Base-by-base conservation (phyloP, 2,329 filamentous ascomycete species). In the Exophiala calicioides region DNA sequence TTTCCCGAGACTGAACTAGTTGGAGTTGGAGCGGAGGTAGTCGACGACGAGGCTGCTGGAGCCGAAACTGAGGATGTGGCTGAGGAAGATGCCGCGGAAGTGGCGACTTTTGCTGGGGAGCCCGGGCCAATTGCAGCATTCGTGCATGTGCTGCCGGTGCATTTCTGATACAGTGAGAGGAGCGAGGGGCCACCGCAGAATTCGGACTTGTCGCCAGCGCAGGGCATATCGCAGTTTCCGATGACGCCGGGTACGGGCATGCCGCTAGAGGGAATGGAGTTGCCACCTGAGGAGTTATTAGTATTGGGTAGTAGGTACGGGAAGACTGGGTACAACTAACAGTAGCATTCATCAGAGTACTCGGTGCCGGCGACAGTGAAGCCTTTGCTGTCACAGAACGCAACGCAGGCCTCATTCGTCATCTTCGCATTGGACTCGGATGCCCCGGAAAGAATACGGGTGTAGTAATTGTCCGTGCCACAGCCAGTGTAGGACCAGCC, bases 401-500 rank as follows among this genome's bases (percentile, higher is more conserved):
- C 55, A 35, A 62, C 57, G 44, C 64, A 65, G n/a, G 45, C 50
- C 16, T 62, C 55, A 15, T 58, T 56, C 34, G 61, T 63, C 51
- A 61, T 59, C 37, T 55, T 44, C 12, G 29, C 50, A 19, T 57
- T 47, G 23, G 48, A 52, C 40, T 53, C 49, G 49, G 39, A 59
- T 19, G 55, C 51, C 21, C 50, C 59, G n/a, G 54, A 53, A 20
- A 65, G 53, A 10, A 71, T 70, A 40, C 72, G 71, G 30, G 53
- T 52, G 47, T 55, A 55, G 45, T 67, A 58, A 27, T 63, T 59
- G 55, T 77, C 74, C 5, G 60, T 62, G 58, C 77, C 84, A 68
- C 84, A 88, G 44, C 84, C 84, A n/a, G 77, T 62, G 54, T 80
- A 75, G 32, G 70, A 68, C 71, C 82, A 87, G 34, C 74, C 70